Base-by-base conservation (phyloP, 768 basidiomycete genomes). In the Boletus patriciae region DNA sequence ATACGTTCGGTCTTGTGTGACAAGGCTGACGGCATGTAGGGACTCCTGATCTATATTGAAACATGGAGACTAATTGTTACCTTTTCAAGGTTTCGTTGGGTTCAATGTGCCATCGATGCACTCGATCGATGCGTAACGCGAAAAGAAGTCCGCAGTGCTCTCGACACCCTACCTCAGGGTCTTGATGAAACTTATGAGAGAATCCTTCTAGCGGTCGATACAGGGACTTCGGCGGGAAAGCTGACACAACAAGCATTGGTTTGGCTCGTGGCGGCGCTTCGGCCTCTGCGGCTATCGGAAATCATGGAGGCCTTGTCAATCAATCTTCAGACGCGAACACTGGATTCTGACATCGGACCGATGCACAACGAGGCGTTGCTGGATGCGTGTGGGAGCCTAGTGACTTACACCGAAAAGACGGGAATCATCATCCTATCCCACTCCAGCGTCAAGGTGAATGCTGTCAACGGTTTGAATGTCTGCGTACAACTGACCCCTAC, bases 341-440 rank as follows among this genome's bases (percentile, higher is more conserved):
- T 55, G n/a, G 54, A 55, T 43, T 18, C 4, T 1, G 46, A 49
- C 11, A 23, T 48, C 4, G 34, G 46, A 18, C 57, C 57, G 15
- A 58, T 58, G 57, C 54, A 58, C 10, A 31, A 3, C 9, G 46
- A 46, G 4, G 54, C 41, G 0, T 43, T 57, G 40, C 15, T 58
- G 41, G 53, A 57, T 34, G 54, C 57, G 1, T 58, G 57, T 18
- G 54, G 57, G n/a, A 58, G 54, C 27, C 21, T 58, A 3, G 46
- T 58, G 18, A 57, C 57, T 3, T 58, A 56, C 21, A 42, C 5
- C 8, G 40, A 43, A 36, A 31, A 43, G n/a, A 57, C 54, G 27
- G 54, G 7, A 2, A 11, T 48, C 1, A 33, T 58, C 6, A 56
- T 56, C 9, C 34, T 58, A 16, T 42, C 57, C n/a, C 54, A 58